Evolutionary conservation across 805 yeast genomes (phyloP).

Genomic region (Kazachstania kunashirensis): DNA sequence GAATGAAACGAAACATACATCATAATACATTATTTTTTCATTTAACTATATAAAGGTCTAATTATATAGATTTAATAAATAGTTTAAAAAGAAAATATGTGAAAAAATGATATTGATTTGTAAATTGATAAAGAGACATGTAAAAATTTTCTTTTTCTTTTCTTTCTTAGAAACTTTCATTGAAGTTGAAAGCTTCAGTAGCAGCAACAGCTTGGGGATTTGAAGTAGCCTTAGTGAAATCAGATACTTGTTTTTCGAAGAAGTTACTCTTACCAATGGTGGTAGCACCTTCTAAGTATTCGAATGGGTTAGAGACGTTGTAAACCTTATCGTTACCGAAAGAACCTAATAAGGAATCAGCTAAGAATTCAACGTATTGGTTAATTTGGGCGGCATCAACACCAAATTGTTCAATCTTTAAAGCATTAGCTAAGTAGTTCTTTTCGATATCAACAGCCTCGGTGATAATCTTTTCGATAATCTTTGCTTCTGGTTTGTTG

Average conservation of each 20-base stretch:
- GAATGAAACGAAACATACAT: too few species aligned
- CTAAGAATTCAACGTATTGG: slow-evolving; percentile 93
- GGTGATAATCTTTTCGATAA: slow-evolving; percentile 74
- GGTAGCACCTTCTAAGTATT: slow-evolving; percentile 95
- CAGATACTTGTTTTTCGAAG: slow-evolving; percentile 96
- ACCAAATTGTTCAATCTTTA: slow-evolving; percentile 84
- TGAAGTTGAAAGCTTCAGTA: slow-evolving; percentile 58
- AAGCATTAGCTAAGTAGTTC: slow-evolving; percentile 82
- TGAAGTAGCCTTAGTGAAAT: slow-evolving; percentile 93
- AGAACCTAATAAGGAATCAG: slow-evolving; percentile 84
- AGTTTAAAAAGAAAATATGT: too few species aligned
- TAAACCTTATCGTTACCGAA: slow-evolving; percentile 82
- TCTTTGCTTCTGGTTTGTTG: slow-evolving; percentile 69
- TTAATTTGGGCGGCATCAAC: slow-evolving; percentile 87
- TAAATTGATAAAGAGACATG: too few species aligned
- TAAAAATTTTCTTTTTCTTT: background rate
- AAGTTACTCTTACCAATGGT: slow-evolving; percentile 96
- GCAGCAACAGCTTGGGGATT: slow-evolving; percentile 39
- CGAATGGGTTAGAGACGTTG: slow-evolving; percentile 88
- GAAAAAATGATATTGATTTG: too few species aligned
- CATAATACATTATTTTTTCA: too few species aligned
- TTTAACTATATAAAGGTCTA: too few species aligned
- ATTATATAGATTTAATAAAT: too few species aligned
- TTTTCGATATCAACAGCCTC: slow-evolving; percentile 94
- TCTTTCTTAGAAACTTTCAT: slow-evolving; percentile 71